Evolutionary conservation across 306 rosid genomes (phyloP).

Genomic region (Ceratonia siliqua): DNA sequence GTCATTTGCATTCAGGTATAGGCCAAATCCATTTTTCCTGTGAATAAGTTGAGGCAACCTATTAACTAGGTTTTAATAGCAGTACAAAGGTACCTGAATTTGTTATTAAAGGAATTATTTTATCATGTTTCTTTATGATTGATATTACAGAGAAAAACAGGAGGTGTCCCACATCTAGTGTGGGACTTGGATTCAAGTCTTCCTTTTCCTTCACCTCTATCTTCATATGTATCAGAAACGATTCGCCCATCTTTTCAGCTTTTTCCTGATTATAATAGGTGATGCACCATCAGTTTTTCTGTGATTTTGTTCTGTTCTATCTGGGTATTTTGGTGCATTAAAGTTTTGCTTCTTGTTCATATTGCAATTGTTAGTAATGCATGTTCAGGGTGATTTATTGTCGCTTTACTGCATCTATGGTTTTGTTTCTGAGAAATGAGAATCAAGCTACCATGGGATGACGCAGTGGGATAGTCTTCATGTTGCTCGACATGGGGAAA

Average conservation of each 20-base stretch:
- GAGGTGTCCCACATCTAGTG: slow-evolving; percentile 52
- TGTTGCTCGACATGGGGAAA: slow-evolving; percentile 2
- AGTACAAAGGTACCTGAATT: neutral
- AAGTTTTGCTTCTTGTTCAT: neutral
- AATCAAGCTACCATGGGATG: slow-evolving; percentile 3
- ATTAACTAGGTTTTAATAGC: neutral
- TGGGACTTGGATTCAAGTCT: slow-evolving; percentile 89
- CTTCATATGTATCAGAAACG: slow-evolving; percentile 66
- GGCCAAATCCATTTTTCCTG: slow-evolving; percentile 9
- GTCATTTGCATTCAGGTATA: slow-evolving; percentile 80
- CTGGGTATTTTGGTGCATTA: slow-evolving; percentile 11
- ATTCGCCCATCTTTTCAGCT: slow-evolving; percentile 66
- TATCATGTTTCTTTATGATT: slow-evolving; percentile 32
- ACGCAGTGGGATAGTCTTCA: neutral
- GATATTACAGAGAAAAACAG: slow-evolving; percentile 55
- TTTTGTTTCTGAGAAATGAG: slow-evolving; percentile 12
- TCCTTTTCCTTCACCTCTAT: slow-evolving; percentile 66
- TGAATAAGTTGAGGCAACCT: slow-evolving; percentile 11
- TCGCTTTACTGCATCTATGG: neutral
- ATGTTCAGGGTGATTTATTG: neutral
- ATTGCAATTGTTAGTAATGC: slow-evolving; percentile 23
- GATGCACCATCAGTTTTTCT: slow-evolving; percentile 26
- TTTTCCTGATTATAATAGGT: slow-evolving; percentile 70
- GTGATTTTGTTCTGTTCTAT: slow-evolving; percentile 1
- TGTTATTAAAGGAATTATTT: slow-evolving; percentile 26